phyloP scores from a whole-genome alignment of 495 filamentous ascomycete genomes.

The Podospora pseudoanserina region DNA sequence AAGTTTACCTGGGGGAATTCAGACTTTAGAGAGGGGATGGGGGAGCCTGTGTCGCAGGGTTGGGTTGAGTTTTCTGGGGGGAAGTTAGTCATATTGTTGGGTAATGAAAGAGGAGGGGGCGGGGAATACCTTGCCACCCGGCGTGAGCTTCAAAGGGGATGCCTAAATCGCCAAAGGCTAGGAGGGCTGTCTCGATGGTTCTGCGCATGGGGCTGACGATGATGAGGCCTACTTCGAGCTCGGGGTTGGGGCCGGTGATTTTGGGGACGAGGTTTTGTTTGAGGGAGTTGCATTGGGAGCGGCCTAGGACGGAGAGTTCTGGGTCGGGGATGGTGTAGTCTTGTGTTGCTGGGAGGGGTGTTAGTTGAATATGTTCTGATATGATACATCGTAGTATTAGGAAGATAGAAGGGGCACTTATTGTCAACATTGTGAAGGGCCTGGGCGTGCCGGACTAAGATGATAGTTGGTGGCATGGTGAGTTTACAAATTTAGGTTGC shows the following conservation, averaged over 20 bases:
- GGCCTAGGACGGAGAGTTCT: conserved; percentile 51
- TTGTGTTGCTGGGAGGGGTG: conserved; percentile 29
- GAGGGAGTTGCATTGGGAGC: conserved; percentile 49
- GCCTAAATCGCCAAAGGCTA: conserved; percentile 50
- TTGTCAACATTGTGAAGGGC: conserved; percentile 52
- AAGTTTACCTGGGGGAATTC: conserved; percentile 56
- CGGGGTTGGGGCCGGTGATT: conserved; percentile 35
- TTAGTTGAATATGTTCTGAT: conserved; percentile 20
- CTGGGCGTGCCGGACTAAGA: conserved; percentile 58
- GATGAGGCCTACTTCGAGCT: conserved; percentile 51
- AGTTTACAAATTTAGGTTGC: not conserved
- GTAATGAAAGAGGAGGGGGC: not conserved
- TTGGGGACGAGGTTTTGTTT: conserved; percentile 42
- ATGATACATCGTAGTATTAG: not conserved
- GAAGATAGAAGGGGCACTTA: conserved; percentile 23
- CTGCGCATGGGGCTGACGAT: conserved; percentile 57
- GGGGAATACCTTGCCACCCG: conserved; percentile 46
- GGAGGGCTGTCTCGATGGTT: conserved; percentile 54
- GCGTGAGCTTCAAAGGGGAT: conserved; percentile 52
- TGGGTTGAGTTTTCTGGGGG: conserved; percentile 50
- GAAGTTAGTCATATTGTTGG: not conserved
- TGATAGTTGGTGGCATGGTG: conserved; percentile 55
- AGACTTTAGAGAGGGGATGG: conserved; percentile 36
- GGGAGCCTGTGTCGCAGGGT: conserved; percentile 55
- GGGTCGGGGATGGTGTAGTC: conserved; percentile 55